Percentiles rank a stretch among this genome's conserved stretches.
Evolutionary conservation across 495 filamentous ascomycete species (phyloP).

Genomic region (Hypoxylon rickii): DNA sequence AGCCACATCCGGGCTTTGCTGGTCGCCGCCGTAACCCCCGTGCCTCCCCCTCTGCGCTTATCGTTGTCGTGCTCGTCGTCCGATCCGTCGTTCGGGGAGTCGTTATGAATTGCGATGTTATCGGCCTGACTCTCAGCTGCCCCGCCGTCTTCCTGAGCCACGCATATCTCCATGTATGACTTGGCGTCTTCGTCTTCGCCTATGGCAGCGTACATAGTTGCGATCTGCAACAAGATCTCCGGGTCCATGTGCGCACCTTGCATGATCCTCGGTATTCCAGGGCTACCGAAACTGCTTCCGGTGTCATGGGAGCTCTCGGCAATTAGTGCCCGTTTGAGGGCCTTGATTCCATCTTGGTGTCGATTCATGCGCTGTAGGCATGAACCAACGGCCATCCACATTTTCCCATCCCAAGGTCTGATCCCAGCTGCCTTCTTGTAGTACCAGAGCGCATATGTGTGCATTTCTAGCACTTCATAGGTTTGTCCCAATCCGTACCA

Average conservation of each 20-base stretch:
- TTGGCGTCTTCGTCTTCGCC: slow-evolving; percentile 77
- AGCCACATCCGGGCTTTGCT: slow-evolving; percentile 95
- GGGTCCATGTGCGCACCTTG: slow-evolving; percentile 73
- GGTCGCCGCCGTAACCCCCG: slow-evolving; percentile 83
- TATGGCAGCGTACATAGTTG: slow-evolving; percentile 81
- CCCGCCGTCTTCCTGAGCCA: slow-evolving; percentile 81
- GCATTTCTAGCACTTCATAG: slow-evolving; percentile 97
- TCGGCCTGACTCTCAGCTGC: slow-evolving; percentile 51
- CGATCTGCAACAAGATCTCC: slow-evolving; percentile 87
- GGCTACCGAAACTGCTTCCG: slow-evolving; percentile 52
- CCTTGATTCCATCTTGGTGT: slow-evolving; percentile 84
- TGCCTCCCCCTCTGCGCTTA: slow-evolving; percentile 51
- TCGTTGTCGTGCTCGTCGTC: slow-evolving; percentile 57
- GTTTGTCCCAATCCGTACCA: slow-evolving; percentile 98
- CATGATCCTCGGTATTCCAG: slow-evolving; percentile 36
- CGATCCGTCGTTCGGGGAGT: slow-evolving; percentile 55
- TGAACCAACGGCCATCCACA: slow-evolving; percentile 96
- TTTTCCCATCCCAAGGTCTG: slow-evolving; percentile 90
- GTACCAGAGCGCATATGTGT: slow-evolving; percentile 94
- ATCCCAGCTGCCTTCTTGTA: slow-evolving; percentile 94
- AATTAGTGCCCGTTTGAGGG: slow-evolving; percentile 86
- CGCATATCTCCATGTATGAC: slow-evolving; percentile 90
- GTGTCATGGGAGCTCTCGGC: slow-evolving; percentile 80
- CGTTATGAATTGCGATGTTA: slow-evolving; percentile 50
- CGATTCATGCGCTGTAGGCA: slow-evolving; percentile 89